phyloP scores from a whole-genome alignment of 768 basidiomycete genomes.

The Candolleomyces aberdarensis region DNA sequence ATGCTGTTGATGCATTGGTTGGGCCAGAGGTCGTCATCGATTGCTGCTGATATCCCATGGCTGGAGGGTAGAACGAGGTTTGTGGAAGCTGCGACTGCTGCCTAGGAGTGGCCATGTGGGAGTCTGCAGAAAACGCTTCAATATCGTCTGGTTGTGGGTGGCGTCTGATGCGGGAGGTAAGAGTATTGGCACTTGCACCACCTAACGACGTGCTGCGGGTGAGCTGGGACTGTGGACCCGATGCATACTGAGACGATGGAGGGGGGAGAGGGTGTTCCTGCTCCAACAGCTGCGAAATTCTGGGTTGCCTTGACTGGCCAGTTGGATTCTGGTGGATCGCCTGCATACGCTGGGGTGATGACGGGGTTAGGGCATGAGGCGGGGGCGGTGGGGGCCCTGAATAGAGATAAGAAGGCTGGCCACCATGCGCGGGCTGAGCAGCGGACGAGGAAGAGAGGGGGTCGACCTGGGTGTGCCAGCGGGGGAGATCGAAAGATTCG shows the following conservation, averaged over 20 bases:
- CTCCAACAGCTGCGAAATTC: slow-evolving; percentile 65
- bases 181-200: slow-evolving; percentile 36
- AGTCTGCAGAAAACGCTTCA: slow-evolving; percentile 46
- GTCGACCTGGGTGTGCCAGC: slow-evolving; percentile 68
- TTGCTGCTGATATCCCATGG: slow-evolving; percentile 56
- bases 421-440: slow-evolving; percentile 50
- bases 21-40: slow-evolving; percentile 24
- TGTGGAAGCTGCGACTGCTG: slow-evolving; percentile 41
- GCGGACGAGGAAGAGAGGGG: slow-evolving; percentile 38
- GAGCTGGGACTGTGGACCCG: slow-evolving; percentile 51
- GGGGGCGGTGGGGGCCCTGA: slow-evolving; percentile 55
- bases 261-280: slow-evolving; percentile 50
- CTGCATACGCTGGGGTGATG: slow-evolving; percentile 46
- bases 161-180: slow-evolving; percentile 44
- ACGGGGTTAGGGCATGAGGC: slow-evolving; percentile 34
- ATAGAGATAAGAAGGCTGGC: slow-evolving; percentile 51
- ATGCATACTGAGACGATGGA: slow-evolving; percentile 46
- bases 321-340: slow-evolving; percentile 49
- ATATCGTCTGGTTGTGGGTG: slow-evolving; percentile 71
- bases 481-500: slow-evolving; percentile 81
- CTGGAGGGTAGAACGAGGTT: slow-evolving; percentile 56
- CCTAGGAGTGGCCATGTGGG: slow-evolving; percentile 31
- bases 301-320: slow-evolving; percentile 46
- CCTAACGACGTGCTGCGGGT: slow-evolving; percentile 68
- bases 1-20: slow-evolving; percentile 30